phyloP scores from a whole-genome alignment of 2,329 filamentous ascomycete species.

The Coccinonectria pachysandricola region DNA sequence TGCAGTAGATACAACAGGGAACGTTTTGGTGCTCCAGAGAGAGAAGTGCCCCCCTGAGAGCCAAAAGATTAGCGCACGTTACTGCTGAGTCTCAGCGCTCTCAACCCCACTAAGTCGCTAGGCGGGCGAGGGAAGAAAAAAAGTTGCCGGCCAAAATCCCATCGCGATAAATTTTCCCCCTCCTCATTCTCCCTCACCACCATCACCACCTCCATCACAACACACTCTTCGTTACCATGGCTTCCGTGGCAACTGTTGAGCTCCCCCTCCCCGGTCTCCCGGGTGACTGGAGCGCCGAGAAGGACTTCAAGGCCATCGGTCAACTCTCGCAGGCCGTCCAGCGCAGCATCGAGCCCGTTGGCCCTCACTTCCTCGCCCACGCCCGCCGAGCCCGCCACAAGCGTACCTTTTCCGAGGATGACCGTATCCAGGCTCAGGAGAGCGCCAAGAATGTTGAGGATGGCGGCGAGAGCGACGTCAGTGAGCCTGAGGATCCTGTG shows the following conservation, averaged over 20 bases:
- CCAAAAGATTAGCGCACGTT: too few species aligned
- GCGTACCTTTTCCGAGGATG: constrained; percentile 97
- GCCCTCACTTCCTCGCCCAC: constrained; percentile 95
- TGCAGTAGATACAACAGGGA: too few species aligned
- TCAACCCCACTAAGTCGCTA: constrained; percentile 4
- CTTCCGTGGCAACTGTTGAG: constrained; percentile 48
- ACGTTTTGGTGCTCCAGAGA: too few species aligned
- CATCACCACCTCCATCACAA: constrained; percentile 10
- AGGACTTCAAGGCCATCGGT: constrained; percentile 81
- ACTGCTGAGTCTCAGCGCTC: too few species aligned
- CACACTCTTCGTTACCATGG: constrained; percentile 39
- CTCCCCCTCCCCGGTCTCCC: constrained; percentile 67
- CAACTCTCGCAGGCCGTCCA: constrained; percentile 66
- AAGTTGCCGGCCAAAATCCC: constrained; percentile 7
- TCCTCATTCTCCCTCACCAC: constrained; percentile 9
- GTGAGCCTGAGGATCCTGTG: constrained; percentile 85
- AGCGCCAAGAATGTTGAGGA: constrained; percentile 93
- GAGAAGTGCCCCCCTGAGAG: too few species aligned
- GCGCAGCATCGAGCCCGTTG: constrained; percentile 89
- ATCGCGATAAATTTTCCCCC: constrained; percentile 6
- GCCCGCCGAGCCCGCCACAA: constrained; percentile 92
- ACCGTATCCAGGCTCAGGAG: constrained; percentile 91
- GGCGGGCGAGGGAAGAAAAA: constrained; percentile 15
- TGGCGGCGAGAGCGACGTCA: constrained; percentile 81
- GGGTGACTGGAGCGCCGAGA: constrained; percentile 73